phyloP scores from a whole-genome alignment of 1,284 basidiomycete species.

The Singerocomus inundabilis region DNA sequence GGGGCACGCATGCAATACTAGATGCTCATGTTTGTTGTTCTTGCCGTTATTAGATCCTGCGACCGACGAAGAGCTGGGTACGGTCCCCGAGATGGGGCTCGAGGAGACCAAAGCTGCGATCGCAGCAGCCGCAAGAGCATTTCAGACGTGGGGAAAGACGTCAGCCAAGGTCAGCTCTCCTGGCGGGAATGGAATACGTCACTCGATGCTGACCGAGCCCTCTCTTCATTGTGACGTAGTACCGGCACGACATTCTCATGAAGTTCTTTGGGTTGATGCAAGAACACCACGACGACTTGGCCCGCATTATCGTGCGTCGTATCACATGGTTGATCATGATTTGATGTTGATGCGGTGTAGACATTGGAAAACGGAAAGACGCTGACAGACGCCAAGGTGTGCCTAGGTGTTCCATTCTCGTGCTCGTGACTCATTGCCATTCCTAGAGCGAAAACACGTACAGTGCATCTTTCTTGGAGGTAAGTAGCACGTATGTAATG shows the following conservation, averaged over 20 bases:
- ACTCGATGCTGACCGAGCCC: not conserved
- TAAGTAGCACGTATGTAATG: constrained; percentile 30
- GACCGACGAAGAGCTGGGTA: constrained; percentile 75
- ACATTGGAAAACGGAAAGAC: constrained; percentile 94
- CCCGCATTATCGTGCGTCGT: constrained; percentile 68
- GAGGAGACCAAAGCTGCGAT: constrained; percentile 82
- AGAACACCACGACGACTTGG: constrained; percentile 80
- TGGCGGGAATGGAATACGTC: not conserved
- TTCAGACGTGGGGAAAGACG: constrained; percentile 79
- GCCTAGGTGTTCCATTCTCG: not conserved
- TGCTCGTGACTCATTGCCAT: not conserved
- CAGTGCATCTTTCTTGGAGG: constrained; percentile 83
- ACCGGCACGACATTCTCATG: constrained; percentile 77
- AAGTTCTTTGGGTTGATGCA: constrained; percentile 75
- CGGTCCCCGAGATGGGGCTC: constrained; percentile 83
- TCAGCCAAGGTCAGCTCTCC: constrained; percentile 61
- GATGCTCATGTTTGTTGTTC: constrained; percentile 4
- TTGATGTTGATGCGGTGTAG: constrained; percentile 39
- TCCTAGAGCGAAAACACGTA: constrained; percentile 74
- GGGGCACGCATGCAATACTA: not conserved
- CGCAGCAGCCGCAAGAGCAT: constrained; percentile 70
- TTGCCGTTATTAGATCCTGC: constrained; percentile 68
- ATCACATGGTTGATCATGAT: constrained; percentile 9
- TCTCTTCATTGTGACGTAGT: constrained; percentile 36
- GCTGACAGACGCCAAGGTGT: constrained; percentile 74